Conservation (phyloP, 208 protist species). For the Acanthamoeba divionensis region DNA sequence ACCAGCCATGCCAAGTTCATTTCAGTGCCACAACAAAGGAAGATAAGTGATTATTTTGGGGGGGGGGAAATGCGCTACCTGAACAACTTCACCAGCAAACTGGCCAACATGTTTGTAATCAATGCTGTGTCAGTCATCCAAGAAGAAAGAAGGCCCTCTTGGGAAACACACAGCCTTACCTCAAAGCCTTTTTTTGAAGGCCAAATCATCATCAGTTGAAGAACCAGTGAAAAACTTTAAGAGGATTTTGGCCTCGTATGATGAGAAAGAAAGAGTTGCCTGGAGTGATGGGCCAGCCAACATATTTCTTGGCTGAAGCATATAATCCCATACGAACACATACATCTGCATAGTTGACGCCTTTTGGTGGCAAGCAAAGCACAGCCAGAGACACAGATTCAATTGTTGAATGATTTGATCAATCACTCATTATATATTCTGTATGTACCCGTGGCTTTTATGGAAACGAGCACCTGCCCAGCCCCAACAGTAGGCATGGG, state of each 20-base stretch:
- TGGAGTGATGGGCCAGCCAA: not conserved
- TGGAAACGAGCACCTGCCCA: too few relatives aligned
- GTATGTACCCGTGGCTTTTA: too few relatives aligned
- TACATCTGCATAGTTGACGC: conserved; percentile 15
- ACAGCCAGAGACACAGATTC: not conserved
- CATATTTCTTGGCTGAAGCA: not conserved
- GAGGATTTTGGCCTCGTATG: too few relatives aligned
- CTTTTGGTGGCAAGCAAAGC: not conserved
- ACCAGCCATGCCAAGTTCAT: too few relatives aligned
- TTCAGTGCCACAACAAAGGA: too few relatives aligned
- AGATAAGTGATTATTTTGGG: too few relatives aligned
- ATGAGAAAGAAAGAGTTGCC: too few relatives aligned
- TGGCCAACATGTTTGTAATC: not conserved
- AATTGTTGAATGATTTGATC: not conserved
- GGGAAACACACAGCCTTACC: not conserved
- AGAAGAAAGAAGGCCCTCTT: not conserved
- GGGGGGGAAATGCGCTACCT: not conserved
- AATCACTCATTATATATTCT: not conserved
- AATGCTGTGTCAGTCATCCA: not conserved
- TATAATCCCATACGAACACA: conserved; percentile 25
- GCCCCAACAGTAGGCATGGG: too few relatives aligned
- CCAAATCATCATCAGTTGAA: too few relatives aligned
- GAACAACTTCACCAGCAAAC: not conserved
- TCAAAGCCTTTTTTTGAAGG: too few relatives aligned
- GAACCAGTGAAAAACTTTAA: too few relatives aligned